Conservation (phyloP, 2,329 filamentous ascomycete genomes). For the Penicillium sp. region DNA sequence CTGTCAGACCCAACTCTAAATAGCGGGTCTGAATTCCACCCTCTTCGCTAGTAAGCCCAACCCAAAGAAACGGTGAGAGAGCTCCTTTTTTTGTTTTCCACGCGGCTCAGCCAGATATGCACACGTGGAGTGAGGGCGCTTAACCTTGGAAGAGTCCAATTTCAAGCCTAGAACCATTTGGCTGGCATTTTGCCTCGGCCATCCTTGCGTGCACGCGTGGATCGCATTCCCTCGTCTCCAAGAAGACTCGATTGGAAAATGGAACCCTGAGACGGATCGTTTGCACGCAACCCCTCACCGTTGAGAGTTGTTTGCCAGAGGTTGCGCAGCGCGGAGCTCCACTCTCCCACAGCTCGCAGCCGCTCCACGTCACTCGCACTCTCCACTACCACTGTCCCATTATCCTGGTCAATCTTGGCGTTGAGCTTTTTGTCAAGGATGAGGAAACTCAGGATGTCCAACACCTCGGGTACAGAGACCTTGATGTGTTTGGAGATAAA, state of each 20-base stretch:
- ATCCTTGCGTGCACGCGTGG: conserved; percentile 19
- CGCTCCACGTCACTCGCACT: conserved; percentile 62
- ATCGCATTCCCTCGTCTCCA: conserved; percentile 27
- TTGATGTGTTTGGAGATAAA: conserved; percentile 85
- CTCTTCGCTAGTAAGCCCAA: not conserved
- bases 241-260: conserved; percentile 28
- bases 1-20: conserved; percentile 20
- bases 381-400: conserved; percentile 72
- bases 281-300: conserved; percentile 55
- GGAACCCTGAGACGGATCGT: conserved; percentile 28
- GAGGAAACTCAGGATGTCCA: conserved; percentile 89
- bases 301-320: conserved; percentile 66
- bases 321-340: conserved; percentile 59
- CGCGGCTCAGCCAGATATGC: conserved; percentile 10
- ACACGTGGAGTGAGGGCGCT: conserved; percentile 7
- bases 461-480: conserved; percentile 75
- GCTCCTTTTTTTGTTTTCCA: not conserved
- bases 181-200: not conserved
- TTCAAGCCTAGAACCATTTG: not conserved
- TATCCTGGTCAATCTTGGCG: conserved; percentile 81
- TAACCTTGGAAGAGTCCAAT: not conserved
- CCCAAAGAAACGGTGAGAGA: conserved; percentile 17
- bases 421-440: conserved; percentile 82
- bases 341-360: conserved; percentile 61
- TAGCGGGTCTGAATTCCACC: conserved; percentile 10